Evolutionary conservation across 495 filamentous ascomycete genomes (phyloP), one percentile per base, ranked within the genome.

Genomic region (Alectoria sarmentosa): DNA sequence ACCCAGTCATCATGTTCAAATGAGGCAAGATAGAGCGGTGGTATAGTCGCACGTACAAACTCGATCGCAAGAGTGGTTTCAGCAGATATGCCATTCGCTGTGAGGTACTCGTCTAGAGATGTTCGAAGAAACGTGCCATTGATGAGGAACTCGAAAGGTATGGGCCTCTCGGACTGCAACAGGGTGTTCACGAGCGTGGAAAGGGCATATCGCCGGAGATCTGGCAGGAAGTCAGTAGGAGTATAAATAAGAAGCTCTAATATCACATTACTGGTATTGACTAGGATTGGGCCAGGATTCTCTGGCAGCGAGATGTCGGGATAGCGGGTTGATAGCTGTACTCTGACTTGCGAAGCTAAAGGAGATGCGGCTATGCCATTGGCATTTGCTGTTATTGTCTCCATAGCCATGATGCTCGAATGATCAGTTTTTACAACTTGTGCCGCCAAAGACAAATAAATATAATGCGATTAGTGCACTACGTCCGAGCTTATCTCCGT

Each of bases 1-100:
- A 98, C 89, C 94, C 94, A 98, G 71, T 97, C 93, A 70, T 97
- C 92, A 72, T 98, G 92, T 77, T 96, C 85, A 75, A 95, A 97
- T 62, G 88, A 90, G 9, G 92, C 85, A 49, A 92, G 84, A 73
- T 91, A 89, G 17, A 88, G 77, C 28, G 94, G 95, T 1, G 94
- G 94, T 72, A 96, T 86, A 60, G 95, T 77, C 61, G 91, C 92
- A 65, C 91, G 87, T 11, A 96, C 90, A 78, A 97, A 98, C 79
- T 97, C 92, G 54, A 98, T 83, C 39, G 87, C 88, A 37, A 98
- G 76, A 5, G 86, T 90, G 13, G 87, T 87, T 77, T 98, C 94
- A 37, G 91, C 81, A 48, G 90, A 95, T 63, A 96, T 86, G 49
- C 92, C 94, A 76, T 94, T 88, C 66, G 82, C 77, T 30, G 84